Conservation (phyloP, 176 grass and related monocot genomes). For the Raddia distichophylla region DNA sequence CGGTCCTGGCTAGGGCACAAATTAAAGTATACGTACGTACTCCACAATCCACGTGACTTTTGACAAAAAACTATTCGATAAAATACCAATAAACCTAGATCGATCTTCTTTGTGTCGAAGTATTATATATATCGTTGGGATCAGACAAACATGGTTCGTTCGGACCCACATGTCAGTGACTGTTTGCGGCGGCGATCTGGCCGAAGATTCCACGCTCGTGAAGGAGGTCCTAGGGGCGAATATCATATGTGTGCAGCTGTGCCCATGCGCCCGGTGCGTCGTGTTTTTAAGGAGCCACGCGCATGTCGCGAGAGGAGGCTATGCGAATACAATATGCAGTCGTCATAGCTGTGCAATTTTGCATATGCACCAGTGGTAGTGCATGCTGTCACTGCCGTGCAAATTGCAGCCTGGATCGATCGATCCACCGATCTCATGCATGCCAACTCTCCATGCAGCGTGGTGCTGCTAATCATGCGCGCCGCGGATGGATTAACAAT, state of each 20-base stretch:
- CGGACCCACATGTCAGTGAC: not conserved
- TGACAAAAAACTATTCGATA: not conserved
- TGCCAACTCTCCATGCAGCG: not conserved
- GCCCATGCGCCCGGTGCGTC: conserved; percentile 3
- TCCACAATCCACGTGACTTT: not conserved
- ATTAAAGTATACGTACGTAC: no score
- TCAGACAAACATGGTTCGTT: not conserved
- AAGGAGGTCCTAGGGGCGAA: not conserved
- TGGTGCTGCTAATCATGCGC: not conserved
- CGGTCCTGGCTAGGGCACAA: not conserved
- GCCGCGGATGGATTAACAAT: not conserved
- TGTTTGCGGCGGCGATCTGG: not conserved
- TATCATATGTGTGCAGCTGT: not conserved
- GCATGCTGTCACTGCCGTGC: not conserved
- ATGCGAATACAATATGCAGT: not conserved
- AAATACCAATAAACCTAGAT: not conserved
- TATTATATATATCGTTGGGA: not conserved
- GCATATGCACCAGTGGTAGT: not conserved
- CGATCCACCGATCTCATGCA: not conserved
- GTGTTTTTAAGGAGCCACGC: conserved; percentile 34
- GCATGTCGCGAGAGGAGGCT: conserved; percentile 26
- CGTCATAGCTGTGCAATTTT: not conserved
- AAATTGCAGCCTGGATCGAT: not conserved
- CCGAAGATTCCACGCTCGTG: not conserved
- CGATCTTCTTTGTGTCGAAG: no score